Percentiles rank a stretch among this genome's conserved stretches.
These are phyloP conservation scores for Amanita pallidorosea DNA, from an alignment of 768 basidiomycete species.

Conservation along the genomic window DNA sequence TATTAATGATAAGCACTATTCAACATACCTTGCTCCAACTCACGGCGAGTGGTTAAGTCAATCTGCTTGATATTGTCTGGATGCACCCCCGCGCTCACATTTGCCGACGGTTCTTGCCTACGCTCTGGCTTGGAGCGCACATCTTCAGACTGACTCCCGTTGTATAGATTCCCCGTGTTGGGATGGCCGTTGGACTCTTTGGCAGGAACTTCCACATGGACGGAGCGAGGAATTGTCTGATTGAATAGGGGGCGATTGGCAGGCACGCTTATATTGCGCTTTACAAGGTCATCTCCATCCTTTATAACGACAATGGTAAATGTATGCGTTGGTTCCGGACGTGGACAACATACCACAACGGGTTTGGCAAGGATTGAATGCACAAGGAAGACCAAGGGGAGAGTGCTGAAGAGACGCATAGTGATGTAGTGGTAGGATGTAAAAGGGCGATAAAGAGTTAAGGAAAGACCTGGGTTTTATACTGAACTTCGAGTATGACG, in stretches of 20 bases:
- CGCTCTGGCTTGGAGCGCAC: background rate
- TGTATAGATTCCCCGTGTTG: background rate
- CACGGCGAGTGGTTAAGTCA: too few species aligned
- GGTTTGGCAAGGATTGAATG: constrained; percentile 13
- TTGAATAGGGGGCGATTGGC: too few species aligned
- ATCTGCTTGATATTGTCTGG: background rate
- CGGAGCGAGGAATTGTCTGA: background rate
- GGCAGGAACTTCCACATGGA: background rate
- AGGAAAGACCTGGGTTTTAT: constrained; percentile 4
- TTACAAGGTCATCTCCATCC: background rate
- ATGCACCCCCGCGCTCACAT: background rate
- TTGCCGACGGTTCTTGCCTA: background rate
- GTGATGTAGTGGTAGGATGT: background rate
- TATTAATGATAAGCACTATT: too few species aligned
- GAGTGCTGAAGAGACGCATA: constrained; percentile 7
- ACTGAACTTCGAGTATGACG: constrained; percentile 7
- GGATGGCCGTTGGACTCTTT: background rate
- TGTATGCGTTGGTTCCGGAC: background rate
- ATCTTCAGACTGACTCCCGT: background rate
- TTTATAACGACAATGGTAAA: background rate
- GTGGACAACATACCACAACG: constrained; percentile 2
- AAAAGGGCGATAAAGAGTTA: background rate
- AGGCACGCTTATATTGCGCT: too few species aligned
- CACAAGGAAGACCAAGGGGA: constrained; percentile 11
- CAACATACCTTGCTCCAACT: too few species aligned